These are phyloP conservation scores for Myochromella boudieri DNA, from an alignment of 768 basidiomycete species.

Conservation along the genomic window DNA sequence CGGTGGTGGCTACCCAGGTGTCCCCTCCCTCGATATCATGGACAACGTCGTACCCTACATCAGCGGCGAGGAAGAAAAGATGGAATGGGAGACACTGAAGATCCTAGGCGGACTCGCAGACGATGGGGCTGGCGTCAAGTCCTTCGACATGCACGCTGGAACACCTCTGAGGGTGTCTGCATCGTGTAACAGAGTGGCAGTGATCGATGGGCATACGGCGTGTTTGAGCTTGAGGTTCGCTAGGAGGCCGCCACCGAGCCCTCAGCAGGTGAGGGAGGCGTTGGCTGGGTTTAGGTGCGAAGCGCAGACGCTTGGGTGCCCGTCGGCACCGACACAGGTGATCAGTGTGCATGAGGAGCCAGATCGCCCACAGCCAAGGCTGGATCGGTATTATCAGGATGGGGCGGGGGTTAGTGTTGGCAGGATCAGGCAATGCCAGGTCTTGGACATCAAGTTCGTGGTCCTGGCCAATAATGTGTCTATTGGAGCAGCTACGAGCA, in stretches of 20 bases:
- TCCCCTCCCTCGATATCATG: constrained; percentile 84
- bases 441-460: constrained; percentile 95
- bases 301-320: constrained; percentile 73
- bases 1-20: constrained; percentile 96
- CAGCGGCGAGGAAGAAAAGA: constrained; percentile 93
- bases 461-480: constrained; percentile 91
- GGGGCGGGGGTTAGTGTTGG: constrained; percentile 93
- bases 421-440: constrained; percentile 84
- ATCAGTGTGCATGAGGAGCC: constrained; percentile 91
- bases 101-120: constrained; percentile 83
- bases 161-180: constrained; percentile 89
- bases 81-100: constrained; percentile 98
- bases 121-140: constrained; percentile 49
- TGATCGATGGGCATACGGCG: constrained; percentile 93
- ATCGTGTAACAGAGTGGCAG: constrained; percentile 91
- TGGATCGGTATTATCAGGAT: constrained; percentile 87
- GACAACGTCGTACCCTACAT: constrained; percentile 98
- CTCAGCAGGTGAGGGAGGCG: constrained; percentile 85
- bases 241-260: constrained; percentile 75
- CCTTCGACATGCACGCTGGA: constrained; percentile 84
- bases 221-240: constrained; percentile 87
- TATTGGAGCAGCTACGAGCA: constrained; percentile 95
- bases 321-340: constrained; percentile 81
- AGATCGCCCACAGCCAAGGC: constrained; percentile 90
- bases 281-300: constrained; percentile 73